These are phyloP conservation scores for Leishmania tropica DNA, from an alignment of 208 protist species.

Conservation along the genomic window DNA sequence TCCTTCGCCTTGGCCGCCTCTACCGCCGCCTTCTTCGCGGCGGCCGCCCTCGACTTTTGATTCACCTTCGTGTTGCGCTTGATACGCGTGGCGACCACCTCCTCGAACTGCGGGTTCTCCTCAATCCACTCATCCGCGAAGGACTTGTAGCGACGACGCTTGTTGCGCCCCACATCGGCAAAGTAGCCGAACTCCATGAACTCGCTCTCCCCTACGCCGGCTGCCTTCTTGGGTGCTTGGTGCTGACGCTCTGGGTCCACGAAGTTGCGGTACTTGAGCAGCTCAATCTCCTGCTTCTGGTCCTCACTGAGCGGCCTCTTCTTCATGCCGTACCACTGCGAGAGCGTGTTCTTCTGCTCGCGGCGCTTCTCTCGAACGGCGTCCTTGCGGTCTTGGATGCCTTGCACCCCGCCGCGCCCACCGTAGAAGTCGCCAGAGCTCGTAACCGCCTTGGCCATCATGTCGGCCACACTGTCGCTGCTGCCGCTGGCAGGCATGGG, in stretches of 20 bases:
- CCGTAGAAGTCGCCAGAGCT: constrained; percentile 66
- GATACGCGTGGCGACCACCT: constrained; percentile 69
- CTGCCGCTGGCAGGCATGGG: constrained; percentile 4
- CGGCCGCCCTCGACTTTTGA: constrained; percentile 66
- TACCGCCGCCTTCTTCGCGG: constrained; percentile 53
- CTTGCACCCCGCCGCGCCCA: constrained; percentile 63
- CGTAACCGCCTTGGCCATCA: constrained; percentile 90
- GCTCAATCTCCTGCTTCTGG: constrained; percentile 78
- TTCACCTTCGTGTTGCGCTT: constrained; percentile 82
- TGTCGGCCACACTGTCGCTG: constrained; percentile 42
- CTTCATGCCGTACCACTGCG: constrained; percentile 91
- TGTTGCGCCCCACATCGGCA: constrained; percentile 75
- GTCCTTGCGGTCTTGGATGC: constrained; percentile 75
- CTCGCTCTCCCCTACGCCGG: constrained; percentile 39
- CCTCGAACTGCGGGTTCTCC: constrained; percentile 81
- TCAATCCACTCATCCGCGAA: constrained; percentile 92
- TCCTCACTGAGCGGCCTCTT: constrained; percentile 52
- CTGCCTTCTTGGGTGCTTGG: constrained; percentile 78
- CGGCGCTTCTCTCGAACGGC: constrained; percentile 59
- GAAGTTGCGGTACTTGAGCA: constrained; percentile 91
- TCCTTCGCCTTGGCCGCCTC: constrained; percentile 61
- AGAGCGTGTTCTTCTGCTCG: constrained; percentile 77
- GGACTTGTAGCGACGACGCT: constrained; percentile 74
- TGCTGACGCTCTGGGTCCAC: constrained; percentile 77
- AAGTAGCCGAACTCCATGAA: constrained; percentile 92